A percentile compares a stretch with the other conserved stretches of the same genome.
Conservation (phyloP, 805 yeast genomes). For the Candida maris region DNA sequence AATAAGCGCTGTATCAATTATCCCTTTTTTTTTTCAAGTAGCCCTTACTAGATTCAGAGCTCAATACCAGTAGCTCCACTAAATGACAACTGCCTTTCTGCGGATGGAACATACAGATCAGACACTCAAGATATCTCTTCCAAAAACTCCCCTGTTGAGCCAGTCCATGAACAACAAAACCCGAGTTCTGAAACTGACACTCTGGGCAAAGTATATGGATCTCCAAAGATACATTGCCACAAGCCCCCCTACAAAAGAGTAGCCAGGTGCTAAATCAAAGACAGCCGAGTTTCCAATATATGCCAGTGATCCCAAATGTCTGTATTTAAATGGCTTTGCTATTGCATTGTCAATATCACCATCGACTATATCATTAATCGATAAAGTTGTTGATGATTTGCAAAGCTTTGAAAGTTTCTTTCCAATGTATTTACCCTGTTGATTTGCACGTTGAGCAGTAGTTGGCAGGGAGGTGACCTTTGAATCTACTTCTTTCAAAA, state of each 20-base stretch:
- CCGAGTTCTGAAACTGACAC: constrained; percentile 61
- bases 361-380: constrained; percentile 43
- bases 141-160: constrained; percentile 58
- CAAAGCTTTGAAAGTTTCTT: constrained; percentile 55
- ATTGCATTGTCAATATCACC: constrained; percentile 56
- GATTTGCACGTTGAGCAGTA: constrained; percentile 71
- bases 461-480: constrained; percentile 68
- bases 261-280: constrained; percentile 59
- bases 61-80: too few relatives aligned
- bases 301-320: constrained; percentile 64
- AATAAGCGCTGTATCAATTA: too few relatives aligned
- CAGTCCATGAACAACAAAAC: constrained; percentile 64
- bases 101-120: constrained; percentile 13
- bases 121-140: constrained; percentile 40
- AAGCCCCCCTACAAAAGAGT: constrained; percentile 60
- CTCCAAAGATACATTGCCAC: constrained; percentile 74
- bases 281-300: constrained; percentile 70
- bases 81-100: too few relatives aligned
- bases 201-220: constrained; percentile 64
- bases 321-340: constrained; percentile 56
- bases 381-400: constrained; percentile 39
- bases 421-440: constrained; percentile 66
- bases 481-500: constrained; percentile 54
- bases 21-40: too few relatives aligned
- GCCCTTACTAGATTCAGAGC: too few relatives aligned